Conservation (phyloP, 306 rosid species). For the Inga laurina region DNA sequence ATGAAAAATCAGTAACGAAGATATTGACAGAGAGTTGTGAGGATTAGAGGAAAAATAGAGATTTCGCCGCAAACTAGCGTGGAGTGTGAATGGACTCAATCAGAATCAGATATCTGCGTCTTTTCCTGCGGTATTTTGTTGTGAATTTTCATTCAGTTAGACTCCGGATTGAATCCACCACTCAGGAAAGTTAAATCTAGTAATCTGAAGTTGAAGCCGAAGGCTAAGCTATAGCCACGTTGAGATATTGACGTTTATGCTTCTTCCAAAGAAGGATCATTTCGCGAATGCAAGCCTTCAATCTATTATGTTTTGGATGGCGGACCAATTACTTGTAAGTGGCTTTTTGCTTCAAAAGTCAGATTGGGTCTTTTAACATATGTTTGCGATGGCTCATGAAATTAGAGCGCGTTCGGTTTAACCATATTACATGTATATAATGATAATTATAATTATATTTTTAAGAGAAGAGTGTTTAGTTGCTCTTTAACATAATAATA, state of each 20-base stretch:
- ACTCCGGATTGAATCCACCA: not conserved
- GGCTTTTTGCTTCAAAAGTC: too few species aligned
- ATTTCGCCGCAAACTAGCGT: not conserved
- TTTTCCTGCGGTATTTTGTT: not conserved
- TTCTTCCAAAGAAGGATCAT: not conserved
- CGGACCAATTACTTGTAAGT: too few species aligned
- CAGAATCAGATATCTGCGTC: constrained; percentile 19
- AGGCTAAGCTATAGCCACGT: not conserved
- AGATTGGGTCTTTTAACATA: too few species aligned
- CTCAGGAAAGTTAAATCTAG: not conserved
- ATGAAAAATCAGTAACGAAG: not conserved
- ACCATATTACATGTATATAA: too few species aligned
- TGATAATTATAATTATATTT: too few species aligned
- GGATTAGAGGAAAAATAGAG: not conserved
- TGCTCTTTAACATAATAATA: too few species aligned
- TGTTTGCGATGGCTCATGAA: too few species aligned
- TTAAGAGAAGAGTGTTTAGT: too few species aligned
- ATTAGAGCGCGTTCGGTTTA: too few species aligned
- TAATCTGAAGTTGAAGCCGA: not conserved
- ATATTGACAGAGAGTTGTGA: not conserved
- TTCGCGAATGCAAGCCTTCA: not conserved
- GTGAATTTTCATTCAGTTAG: not conserved
- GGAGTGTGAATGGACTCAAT: not conserved
- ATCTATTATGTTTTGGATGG: not conserved
- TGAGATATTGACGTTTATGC: not conserved